phyloP scores from a whole-genome alignment of 805 yeast species.

The Candida golubevii region DNA sequence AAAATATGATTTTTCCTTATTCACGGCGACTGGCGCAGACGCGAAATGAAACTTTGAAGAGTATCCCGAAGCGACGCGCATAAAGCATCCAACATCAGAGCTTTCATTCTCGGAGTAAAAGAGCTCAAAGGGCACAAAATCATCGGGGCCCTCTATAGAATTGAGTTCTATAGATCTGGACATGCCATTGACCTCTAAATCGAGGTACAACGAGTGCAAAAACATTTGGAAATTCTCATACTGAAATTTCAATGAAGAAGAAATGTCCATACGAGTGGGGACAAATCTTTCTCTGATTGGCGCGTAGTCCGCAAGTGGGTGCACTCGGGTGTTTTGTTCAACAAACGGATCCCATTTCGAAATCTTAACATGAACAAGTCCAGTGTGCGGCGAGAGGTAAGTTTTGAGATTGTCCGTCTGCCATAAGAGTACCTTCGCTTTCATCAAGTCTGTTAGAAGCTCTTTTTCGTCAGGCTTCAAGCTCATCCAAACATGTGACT shows the following conservation, averaged over 20 bases:
- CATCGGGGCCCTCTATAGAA: background rate
- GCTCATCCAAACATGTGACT: background rate
- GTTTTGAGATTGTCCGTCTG: background rate
- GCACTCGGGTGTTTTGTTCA: background rate
- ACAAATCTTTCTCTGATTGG: background rate
- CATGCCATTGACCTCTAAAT: background rate
- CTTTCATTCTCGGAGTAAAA: slow-evolving; percentile 1
- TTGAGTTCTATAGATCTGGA: background rate
- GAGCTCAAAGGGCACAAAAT: slow-evolving; percentile 3
- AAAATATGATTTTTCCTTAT: background rate
- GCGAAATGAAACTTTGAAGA: background rate
- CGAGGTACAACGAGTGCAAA: background rate
- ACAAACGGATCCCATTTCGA: slow-evolving; percentile 1
- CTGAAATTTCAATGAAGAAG: background rate
- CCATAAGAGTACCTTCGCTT: slow-evolving; percentile 6
- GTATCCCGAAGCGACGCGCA: background rate
- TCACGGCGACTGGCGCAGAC: slow-evolving; percentile 2
- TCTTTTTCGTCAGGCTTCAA: background rate
- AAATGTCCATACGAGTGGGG: no score
- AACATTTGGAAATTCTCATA: slow-evolving; percentile 1
- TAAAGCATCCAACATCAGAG: background rate
- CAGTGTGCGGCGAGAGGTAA: background rate
- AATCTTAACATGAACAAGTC: slow-evolving; percentile 3
- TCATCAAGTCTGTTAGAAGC: slow-evolving; percentile 4
- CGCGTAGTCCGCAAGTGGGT: slow-evolving; percentile 1